Conservation (phyloP, 164 flowering plant genomes). For the Vitis cinerea region DNA sequence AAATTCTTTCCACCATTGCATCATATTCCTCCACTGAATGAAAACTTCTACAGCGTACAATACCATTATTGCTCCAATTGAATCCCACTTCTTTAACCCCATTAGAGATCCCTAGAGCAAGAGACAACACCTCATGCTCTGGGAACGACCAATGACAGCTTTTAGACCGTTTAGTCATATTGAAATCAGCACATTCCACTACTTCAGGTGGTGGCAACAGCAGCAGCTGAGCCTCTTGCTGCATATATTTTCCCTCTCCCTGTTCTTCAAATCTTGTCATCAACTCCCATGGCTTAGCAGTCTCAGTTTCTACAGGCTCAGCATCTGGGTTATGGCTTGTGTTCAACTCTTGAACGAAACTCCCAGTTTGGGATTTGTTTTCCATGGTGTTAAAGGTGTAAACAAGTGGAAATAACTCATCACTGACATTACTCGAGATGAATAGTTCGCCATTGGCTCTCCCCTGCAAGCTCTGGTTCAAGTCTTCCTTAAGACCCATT, state of each 20-base stretch:
- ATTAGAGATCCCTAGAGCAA: background rate
- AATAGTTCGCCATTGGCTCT: background rate
- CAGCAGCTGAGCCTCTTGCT: background rate
- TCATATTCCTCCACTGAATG: conserved; percentile 37
- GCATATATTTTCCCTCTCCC: background rate
- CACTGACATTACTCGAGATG: background rate
- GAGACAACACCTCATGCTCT: background rate
- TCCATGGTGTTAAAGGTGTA: background rate
- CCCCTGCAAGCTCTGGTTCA: background rate
- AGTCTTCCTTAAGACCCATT: conserved; percentile 5
- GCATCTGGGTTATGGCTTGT: background rate
- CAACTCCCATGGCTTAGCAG: background rate
- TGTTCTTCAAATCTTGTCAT: background rate
- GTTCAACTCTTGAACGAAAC: background rate
- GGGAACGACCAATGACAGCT: conserved; percentile 11
- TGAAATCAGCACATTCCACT: background rate
- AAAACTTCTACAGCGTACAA: conserved; percentile 21
- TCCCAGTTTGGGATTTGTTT: background rate
- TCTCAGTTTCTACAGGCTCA: background rate
- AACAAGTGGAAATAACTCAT: conserved; percentile 6
- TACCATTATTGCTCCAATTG: background rate
- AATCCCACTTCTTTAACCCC: background rate
- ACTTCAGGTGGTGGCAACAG: no score
- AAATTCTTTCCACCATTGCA: conserved; percentile 12
- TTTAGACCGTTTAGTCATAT: conserved; percentile 8